Conservation (phyloP, 2,329 filamentous ascomycete species). For the Teratosphaeria zuluensis region DNA sequence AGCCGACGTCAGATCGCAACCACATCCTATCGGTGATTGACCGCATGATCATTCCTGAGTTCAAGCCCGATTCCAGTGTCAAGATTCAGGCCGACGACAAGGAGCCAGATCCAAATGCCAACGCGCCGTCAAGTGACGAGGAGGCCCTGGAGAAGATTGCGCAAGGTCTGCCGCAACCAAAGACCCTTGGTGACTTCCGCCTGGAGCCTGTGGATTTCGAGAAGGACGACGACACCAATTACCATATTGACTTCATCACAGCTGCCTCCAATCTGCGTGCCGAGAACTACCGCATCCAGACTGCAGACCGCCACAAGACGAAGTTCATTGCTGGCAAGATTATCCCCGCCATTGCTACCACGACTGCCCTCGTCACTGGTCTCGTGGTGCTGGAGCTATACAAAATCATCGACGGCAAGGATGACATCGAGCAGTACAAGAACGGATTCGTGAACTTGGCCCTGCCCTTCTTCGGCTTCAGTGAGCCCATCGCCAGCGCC, state of each 20-base stretch:
- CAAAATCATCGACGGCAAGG: slow-evolving; percentile 94
- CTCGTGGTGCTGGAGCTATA: slow-evolving; percentile 86
- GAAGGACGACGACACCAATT: slow-evolving; percentile 96
- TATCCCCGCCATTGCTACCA: slow-evolving; percentile 95
- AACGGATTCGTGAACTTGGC: slow-evolving; percentile 97
- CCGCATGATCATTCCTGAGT: slow-evolving; percentile 92
- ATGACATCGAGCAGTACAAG: slow-evolving; percentile 97
- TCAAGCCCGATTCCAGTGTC: slow-evolving; percentile 77
- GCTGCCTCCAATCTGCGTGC: slow-evolving; percentile 92
- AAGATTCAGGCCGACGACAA: slow-evolving; percentile 96
- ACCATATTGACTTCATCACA: slow-evolving; percentile 98
- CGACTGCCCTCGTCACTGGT: slow-evolving; percentile 88
- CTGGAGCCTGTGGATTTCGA: slow-evolving; percentile 90
- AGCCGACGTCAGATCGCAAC: slow-evolving; percentile 53
- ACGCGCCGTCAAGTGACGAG: slow-evolving; percentile 48
- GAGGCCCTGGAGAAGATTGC: slow-evolving; percentile 67
- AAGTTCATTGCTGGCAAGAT: slow-evolving; percentile 99
- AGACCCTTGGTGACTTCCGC: slow-evolving; percentile 76
- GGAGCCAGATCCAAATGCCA: slow-evolving; percentile 83
- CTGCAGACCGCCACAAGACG: slow-evolving; percentile 90
- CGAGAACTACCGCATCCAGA: slow-evolving; percentile 94
- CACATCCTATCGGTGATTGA: slow-evolving; percentile 74
- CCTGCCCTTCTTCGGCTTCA: slow-evolving; percentile 95
- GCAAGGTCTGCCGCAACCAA: slow-evolving; percentile 64
- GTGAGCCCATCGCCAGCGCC: slow-evolving; percentile 86